Base-by-base conservation (phyloP, 164 flowering plant species). In the Magnolia changhungtana region DNA sequence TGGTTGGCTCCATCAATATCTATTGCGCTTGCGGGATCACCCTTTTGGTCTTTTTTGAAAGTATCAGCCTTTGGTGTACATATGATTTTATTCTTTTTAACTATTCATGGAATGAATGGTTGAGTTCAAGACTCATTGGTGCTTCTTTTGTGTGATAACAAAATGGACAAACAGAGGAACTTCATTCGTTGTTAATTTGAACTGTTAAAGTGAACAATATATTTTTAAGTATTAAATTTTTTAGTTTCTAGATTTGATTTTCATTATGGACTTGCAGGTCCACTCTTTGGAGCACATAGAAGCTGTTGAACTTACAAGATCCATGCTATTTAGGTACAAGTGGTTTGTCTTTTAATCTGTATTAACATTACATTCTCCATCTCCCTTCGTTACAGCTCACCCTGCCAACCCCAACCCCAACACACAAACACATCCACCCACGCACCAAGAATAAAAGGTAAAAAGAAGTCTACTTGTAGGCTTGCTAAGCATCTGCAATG, bases 231-330 rank as follows among this genome's bases (percentile, higher is more conserved):
- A 24, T 29, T 31, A 16, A 70, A 8, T 9, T 70, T 50, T n/a
- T n/a, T 70, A 14, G 4, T 29, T 7, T 19, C 7, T 6, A 23
- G 31, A 72, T 19, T 29, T 55, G 67, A 21, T 52, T 51, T 77
- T 1, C n/a, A 11, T 63, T 37, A 8, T 49, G 24, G 37, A 24
- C 58, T 55, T 72, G 75, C 84, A 96, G 99, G 94, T 92, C 50
- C 99, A 96, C 74, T 80, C 97, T 68, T 52, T 67, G 77, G 99
- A 90, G 86, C 93, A 92, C 79, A 78, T 94, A 78, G 89, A 91
- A 79, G 83, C 89, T 78, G 97, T 96, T 61, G 92, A 90, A 29
- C 77, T 77, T 73, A 89, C 98, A 55, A 85, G 90, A 82, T 85
- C 75, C 31, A 73, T 87, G 75, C 31, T 84, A 63, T 86, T 93